Percentiles rank a stretch among this genome's conserved stretches.
Conservation (phyloP, 2,329 filamentous ascomycete species). For the Monosporascus sp. region DNA sequence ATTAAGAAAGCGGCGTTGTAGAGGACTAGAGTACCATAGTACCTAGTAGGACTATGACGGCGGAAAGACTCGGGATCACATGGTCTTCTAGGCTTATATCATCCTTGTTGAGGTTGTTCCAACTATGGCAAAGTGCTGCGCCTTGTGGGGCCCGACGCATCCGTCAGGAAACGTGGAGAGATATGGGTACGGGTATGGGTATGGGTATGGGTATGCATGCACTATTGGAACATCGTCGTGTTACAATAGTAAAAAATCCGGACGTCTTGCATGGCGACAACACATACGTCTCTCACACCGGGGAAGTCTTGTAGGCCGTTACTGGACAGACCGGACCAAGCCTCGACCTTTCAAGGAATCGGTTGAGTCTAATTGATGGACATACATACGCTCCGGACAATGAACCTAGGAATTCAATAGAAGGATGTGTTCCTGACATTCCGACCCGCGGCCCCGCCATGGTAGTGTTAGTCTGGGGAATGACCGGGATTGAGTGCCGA, state of each 20-base stretch:
- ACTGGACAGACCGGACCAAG: too few relatives aligned
- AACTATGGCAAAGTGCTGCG: not conserved
- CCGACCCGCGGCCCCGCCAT: not conserved
- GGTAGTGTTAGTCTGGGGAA: not conserved
- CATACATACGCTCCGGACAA: not conserved
- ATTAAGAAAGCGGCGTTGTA: too few relatives aligned
- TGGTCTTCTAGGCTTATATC: not conserved
- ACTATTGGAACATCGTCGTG: too few relatives aligned
- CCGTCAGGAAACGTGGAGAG: not conserved
- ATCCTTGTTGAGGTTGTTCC: not conserved
- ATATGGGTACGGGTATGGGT: not conserved
- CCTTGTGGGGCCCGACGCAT: not conserved
- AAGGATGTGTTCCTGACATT: not conserved
- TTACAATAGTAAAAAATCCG: not conserved
- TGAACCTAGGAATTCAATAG: not conserved
- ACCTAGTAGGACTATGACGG: too few relatives aligned
- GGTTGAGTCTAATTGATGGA: not conserved
- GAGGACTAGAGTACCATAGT: too few relatives aligned
- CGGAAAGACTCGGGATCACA: too few relatives aligned
- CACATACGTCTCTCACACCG: too few relatives aligned
- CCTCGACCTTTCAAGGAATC: not conserved
- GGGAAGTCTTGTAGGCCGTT: too few relatives aligned
- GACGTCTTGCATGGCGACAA: not conserved
- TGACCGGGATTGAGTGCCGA: not conserved
- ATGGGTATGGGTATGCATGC: not conserved